These are phyloP conservation scores for Xylaria sp. DNA, from an alignment of 2,329 filamentous ascomycete genomes.

Conservation along the genomic window DNA sequence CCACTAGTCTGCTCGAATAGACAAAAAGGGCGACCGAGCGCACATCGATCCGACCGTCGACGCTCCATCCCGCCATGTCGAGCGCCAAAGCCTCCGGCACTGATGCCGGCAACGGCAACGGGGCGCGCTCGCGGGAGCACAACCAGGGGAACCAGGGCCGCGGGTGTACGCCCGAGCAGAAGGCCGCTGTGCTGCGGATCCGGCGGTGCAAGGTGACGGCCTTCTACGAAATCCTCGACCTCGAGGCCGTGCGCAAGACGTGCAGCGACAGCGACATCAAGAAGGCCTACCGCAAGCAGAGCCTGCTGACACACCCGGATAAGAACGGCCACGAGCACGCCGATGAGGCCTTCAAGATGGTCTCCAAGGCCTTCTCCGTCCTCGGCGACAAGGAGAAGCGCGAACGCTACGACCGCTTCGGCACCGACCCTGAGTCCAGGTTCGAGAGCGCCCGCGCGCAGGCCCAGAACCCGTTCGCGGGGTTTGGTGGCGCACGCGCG, in stretches of 20 bases:
- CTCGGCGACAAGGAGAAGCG: conserved; percentile 94
- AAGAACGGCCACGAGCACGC: conserved; percentile 97
- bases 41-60: too few species aligned
- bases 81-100: conserved; percentile 61
- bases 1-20: not conserved
- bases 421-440: conserved; percentile 88
- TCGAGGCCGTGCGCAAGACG: conserved; percentile 63
- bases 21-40: not conserved
- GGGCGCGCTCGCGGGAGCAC: conserved; percentile 65
- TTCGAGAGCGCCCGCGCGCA: conserved; percentile 70
- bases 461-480: conserved; percentile 49
- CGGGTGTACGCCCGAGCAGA: conserved; percentile 87
- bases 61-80: conserved; percentile 43
- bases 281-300: conserved; percentile 95
- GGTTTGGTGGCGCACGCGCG: conserved; percentile 44
- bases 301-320: conserved; percentile 93
- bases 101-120: conserved; percentile 50
- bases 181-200: conserved; percentile 88
- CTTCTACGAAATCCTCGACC: conserved; percentile 92
- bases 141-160: conserved; percentile 78
- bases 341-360: conserved; percentile 99
- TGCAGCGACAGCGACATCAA: conserved; percentile 88
- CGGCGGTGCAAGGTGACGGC: conserved; percentile 82
- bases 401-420: conserved; percentile 83
- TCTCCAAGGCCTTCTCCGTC: conserved; percentile 90